phyloP scores from a whole-genome alignment of 140 eudicot genomes.

The Erigeron philadelphicus region DNA sequence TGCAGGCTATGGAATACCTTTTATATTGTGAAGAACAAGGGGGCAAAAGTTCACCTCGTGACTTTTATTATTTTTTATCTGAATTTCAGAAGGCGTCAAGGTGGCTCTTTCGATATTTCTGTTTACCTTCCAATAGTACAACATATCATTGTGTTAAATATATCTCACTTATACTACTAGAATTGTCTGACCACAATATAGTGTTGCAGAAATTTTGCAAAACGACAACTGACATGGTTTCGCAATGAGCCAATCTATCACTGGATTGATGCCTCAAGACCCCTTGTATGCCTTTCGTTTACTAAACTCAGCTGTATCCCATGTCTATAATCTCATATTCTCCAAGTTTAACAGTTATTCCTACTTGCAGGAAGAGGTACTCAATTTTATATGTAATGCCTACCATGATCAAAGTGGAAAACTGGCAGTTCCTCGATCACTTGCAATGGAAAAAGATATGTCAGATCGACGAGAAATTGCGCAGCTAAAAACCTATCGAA shows the following conservation, averaged over 20 bases:
- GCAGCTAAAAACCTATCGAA: conserved; percentile 60
- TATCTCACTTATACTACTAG: conserved; percentile 1
- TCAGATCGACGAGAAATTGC: conserved; percentile 42
- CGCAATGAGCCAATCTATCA: conserved; percentile 81
- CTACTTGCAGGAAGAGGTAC: conserved; percentile 63
- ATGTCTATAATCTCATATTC: conserved; percentile 3
- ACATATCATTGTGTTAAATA: background rate
- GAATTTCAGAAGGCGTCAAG: conserved; percentile 90
- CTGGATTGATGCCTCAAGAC: conserved; percentile 89
- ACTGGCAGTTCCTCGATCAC: conserved; percentile 51
- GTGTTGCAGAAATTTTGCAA: conserved; percentile 69
- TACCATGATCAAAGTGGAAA: conserved; percentile 46
- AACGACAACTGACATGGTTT: conserved; percentile 86
- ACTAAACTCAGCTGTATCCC: conserved; percentile 2
- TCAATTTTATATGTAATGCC: conserved; percentile 54
- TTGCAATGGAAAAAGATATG: conserved; percentile 56
- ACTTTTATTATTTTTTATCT: conserved; percentile 55
- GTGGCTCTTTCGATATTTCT: conserved; percentile 27
- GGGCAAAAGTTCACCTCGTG: conserved; percentile 61
- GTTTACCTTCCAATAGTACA: conserved; percentile 12
- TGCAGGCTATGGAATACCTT: conserved; percentile 82
- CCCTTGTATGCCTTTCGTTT: conserved; percentile 49
- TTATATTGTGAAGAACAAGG: conserved; percentile 60
- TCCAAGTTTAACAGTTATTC: conserved; percentile 9
- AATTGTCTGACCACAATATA: conserved; percentile 2